Evolutionary conservation across 345 rosid species (phyloP), one percentile per base, ranked within the genome.

Genomic region (Lepidium didymum): DNA sequence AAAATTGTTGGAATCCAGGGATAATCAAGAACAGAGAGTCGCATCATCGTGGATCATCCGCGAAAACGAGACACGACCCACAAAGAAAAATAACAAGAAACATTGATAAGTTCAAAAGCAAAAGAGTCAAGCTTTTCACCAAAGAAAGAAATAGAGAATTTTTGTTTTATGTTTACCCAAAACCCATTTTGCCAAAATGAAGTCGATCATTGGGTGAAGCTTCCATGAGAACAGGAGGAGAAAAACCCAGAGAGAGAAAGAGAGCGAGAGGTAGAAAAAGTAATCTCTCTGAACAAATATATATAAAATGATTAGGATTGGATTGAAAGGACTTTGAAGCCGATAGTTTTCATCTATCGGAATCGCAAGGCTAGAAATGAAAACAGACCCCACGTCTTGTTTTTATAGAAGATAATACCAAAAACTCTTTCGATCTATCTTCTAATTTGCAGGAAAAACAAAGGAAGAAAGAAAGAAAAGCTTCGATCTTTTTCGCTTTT

Each of bases 161-260:
- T 0, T 9, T 15, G 14, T 1, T 0, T 12, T 15, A n/a, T 1
- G 14, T 29, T 41, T 73, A 90, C 98, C 97, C 99, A 41, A 81
- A 91, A 27, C 95, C 95, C 97, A 93, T 93, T 84, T 77, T 81
- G 78, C 99, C 99, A 80, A 83, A 91, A 80, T 68, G 82, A 56
- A 88, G 89, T 51, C 99, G 97, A 75, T 67, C 77, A 73, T 73
- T 73, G 77, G 74, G 65, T 68, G 86, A 92, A 67, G 86, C 84
- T 82, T 88, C 97, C 97, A 86, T 93, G 78, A 57, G 43, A 64
- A 71, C 72, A 68, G 80, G 67, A 75, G 69, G 64, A 62, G 64
- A 60, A 42, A 60, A 56, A 38, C 40, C 57, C 49, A 55, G 6
- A 15, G 46, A 67, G 25, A 46, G 41, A 55, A 23, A 35, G 13